phyloP scores from a whole-genome alignment of 345 rosid genomes.

The Rhodamnia argentea region DNA sequence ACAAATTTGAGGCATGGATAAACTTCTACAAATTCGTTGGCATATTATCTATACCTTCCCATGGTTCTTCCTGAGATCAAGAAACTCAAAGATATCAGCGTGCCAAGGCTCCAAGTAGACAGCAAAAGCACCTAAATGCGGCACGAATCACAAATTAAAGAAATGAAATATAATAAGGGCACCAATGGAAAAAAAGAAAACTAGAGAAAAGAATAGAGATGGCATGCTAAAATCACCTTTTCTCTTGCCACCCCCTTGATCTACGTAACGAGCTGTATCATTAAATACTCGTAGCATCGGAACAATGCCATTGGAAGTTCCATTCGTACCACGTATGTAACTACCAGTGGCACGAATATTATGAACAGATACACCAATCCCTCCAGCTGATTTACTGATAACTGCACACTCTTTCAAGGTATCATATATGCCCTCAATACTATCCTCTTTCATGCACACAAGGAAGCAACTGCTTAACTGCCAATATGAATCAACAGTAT shows the following conservation, averaged over 20 bases:
- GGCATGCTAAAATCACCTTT: conserved; percentile 33
- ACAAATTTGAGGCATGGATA: not conserved
- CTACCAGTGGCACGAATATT: conserved; percentile 79
- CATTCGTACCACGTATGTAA: conserved; percentile 72
- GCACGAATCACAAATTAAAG: not conserved
- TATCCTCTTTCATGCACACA: conserved; percentile 89
- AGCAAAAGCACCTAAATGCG: conserved; percentile 66
- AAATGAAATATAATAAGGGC: not conserved
- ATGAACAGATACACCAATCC: conserved; percentile 84
- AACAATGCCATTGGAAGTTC: conserved; percentile 75
- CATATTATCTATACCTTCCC: conserved; percentile 43
- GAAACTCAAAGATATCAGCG: conserved; percentile 62
- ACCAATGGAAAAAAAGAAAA: not conserved
- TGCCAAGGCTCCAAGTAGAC: conserved; percentile 90
- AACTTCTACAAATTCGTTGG: not conserved
- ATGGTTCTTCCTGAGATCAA: conserved; percentile 73
- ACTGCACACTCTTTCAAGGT: conserved; percentile 93
- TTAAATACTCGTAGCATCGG: conserved; percentile 78
- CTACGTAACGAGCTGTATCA: conserved; percentile 86
- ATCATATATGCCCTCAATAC: conserved; percentile 90
- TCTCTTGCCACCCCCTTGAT: conserved; percentile 87
- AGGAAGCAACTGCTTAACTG: conserved; percentile 92
- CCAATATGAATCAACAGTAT: not conserved
- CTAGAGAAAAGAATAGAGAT: not conserved
- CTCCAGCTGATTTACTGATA: conserved; percentile 92